Base-by-base conservation (phyloP, 176 grass and related monocot genomes). In the Luzula sylvatica region DNA sequence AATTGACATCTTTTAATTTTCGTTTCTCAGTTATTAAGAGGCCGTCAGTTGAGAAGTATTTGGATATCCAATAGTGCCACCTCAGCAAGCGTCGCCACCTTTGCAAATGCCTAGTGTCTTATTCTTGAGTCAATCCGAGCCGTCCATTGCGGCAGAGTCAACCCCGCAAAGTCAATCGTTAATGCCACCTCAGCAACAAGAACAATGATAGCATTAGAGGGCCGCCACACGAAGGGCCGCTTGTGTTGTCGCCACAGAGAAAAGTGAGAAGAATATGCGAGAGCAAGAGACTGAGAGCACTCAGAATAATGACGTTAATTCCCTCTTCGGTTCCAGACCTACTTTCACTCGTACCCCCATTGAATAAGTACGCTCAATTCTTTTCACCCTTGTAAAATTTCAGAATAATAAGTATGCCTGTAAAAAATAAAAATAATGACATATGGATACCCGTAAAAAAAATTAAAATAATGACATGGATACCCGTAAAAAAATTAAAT, bases 351-450 rank as follows among this genome's bases (percentile, higher is more conserved):
- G 85, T 61, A 80, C 87, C 63, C 84, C n/a, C 60, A 15, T 55
- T 94, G 66, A 86, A 94, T 48, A 86, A 77, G 87, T 94, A 87
- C 80, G 35, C 17, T 52, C n/a, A n/a, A n/a, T n/a, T n/a, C n/a
- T n/a, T n/a, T n/a, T n/a, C n/a, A n/a, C n/a, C n/a, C n/a, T n/a
- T n/a, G n/a, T n/a, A n/a, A n/a, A n/a, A n/a, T n/a, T n/a, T n/a
- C n/a, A n/a, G n/a, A n/a, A n/a, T n/a, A n/a, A n/a, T n/a, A n/a
- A n/a, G n/a, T n/a, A 23, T 53, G 77, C 29, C 67, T 26, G 11
- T 23, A 3, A 50, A 51, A 30, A n/a, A n/a, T n/a, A n/a, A n/a
- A n/a, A n/a, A n/a, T n/a, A n/a, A n/a, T n/a, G n/a, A n/a, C n/a
- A n/a, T n/a, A n/a, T n/a, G n/a, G n/a, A n/a, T n/a, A n/a, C n/a